Conservation (phyloP, 331 rosid species). For the Malus hybrid region DNA sequence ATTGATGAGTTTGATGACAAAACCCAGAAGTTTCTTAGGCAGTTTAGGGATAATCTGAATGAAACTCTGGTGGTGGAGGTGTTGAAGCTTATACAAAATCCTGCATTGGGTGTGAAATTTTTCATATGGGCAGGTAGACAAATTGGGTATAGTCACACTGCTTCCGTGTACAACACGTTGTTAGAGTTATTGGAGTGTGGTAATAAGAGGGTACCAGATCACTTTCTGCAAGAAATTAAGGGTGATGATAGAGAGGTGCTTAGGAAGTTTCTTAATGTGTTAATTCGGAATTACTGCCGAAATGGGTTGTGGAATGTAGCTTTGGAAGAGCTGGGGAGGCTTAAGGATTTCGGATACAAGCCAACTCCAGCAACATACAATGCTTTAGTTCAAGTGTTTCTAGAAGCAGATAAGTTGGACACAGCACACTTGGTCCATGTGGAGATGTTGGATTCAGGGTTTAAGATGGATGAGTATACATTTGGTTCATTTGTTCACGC, state of each 20-base stretch:
- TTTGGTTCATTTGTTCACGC: constrained; percentile 56
- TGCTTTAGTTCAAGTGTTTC: constrained; percentile 79
- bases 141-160: constrained; percentile 68
- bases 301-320: constrained; percentile 82
- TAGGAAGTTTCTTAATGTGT: constrained; percentile 65
- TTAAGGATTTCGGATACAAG: constrained; percentile 75
- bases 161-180: constrained; percentile 39
- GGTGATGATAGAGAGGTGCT: constrained; percentile 55
- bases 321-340: constrained; percentile 84
- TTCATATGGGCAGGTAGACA: constrained; percentile 89
- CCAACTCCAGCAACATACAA: constrained; percentile 62
- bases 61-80: constrained; percentile 55
- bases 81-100: constrained; percentile 30
- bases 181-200: constrained; percentile 36
- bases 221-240: constrained; percentile 44
- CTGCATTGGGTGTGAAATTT: constrained; percentile 55
- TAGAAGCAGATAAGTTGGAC: constrained; percentile 57
- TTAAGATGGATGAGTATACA: constrained; percentile 60
- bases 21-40: constrained; percentile 53
- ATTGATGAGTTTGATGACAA: constrained; percentile 33
- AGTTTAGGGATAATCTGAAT: constrained; percentile 46
- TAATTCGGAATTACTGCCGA: constrained; percentile 64
- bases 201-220: constrained; percentile 34
- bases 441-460: constrained; percentile 73
- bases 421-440: constrained; percentile 63